Percentiles rank a stretch among this genome's conserved stretches.
Evolutionary conservation across 495 filamentous ascomycete genomes (phyloP).

Genomic region (Lophiotrema nucula): DNA sequence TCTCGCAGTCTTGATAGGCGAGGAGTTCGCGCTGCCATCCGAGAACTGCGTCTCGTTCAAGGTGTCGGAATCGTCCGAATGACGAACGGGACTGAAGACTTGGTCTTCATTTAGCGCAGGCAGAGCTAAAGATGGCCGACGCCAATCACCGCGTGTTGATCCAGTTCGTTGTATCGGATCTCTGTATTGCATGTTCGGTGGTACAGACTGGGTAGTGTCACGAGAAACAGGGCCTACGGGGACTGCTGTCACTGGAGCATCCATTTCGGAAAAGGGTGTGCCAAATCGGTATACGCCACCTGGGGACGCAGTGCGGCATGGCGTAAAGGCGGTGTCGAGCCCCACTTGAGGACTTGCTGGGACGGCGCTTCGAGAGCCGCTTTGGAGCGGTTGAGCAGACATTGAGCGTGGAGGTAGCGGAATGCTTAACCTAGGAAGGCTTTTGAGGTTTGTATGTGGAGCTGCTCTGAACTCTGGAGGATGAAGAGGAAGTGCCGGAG

Average conservation of each 20-base stretch:
- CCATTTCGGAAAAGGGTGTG: constrained; percentile 85
- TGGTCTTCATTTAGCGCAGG: constrained; percentile 54
- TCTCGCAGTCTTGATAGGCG: constrained; percentile 12
- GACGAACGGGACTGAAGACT: constrained; percentile 41
- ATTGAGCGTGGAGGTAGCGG: constrained; percentile 37
- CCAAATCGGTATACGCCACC: constrained; percentile 62
- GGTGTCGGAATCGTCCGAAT: constrained; percentile 23
- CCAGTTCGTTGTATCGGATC: constrained; percentile 50
- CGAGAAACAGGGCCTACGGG: constrained; percentile 67
- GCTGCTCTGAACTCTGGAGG: constrained; percentile 31
- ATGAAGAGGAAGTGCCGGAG: constrained; percentile 22
- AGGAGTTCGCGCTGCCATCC: constrained; percentile 17
- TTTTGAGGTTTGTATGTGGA: constrained; percentile 36
- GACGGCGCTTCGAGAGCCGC: constrained; percentile 16
- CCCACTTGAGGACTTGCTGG: constrained; percentile 17
- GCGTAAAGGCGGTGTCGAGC: constrained; percentile 35
- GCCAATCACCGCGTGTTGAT: constrained; percentile 45
- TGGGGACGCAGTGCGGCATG: constrained; percentile 45
- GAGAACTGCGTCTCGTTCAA: constrained; percentile 27
- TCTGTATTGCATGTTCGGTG: constrained; percentile 83
- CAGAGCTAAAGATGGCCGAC: constrained; percentile 58
- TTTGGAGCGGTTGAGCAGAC: constrained; percentile 32
- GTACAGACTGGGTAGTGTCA: constrained; percentile 80
- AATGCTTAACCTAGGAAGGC: constrained; percentile 42
- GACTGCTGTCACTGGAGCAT: constrained; percentile 79